phyloP scores from a whole-genome alignment of 2,329 filamentous ascomycete genomes.

The Claviceps sp. region DNA sequence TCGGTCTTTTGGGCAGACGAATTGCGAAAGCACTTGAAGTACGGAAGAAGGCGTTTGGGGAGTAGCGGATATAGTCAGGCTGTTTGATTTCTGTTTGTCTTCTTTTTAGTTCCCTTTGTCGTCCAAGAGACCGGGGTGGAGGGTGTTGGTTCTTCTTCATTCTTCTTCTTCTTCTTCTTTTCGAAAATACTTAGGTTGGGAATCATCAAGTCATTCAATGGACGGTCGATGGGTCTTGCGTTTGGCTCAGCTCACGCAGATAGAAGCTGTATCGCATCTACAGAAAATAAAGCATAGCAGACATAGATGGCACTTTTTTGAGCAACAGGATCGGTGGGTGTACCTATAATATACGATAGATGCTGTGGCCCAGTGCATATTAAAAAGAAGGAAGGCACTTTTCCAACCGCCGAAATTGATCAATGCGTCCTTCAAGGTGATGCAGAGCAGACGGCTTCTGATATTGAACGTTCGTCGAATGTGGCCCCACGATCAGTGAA shows the following conservation, averaged over 20 bases:
- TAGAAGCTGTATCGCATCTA: background rate
- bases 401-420: background rate
- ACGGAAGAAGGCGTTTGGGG: constrained; percentile 40
- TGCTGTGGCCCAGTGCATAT: background rate
- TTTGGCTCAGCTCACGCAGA: background rate
- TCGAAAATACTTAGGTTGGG: background rate
- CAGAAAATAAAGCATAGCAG: background rate
- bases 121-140: background rate
- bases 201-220: background rate
- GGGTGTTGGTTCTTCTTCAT: background rate
- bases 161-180: background rate
- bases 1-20: constrained; percentile 94
- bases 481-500: background rate
- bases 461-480: background rate
- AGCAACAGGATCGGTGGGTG: background rate
- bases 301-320: background rate
- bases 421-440: background rate
- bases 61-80: constrained; percentile 50
- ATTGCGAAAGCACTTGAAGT: constrained; percentile 63
- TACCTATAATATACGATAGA: background rate
- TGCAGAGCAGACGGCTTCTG: background rate
- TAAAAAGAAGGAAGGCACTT: background rate
- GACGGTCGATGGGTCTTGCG: background rate
- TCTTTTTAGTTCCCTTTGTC: too few species aligned
- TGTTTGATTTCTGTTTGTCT: constrained; percentile 28